Base-by-base conservation (phyloP, 257 asterid genomes). In the Fraxinus quadrangulata region DNA sequence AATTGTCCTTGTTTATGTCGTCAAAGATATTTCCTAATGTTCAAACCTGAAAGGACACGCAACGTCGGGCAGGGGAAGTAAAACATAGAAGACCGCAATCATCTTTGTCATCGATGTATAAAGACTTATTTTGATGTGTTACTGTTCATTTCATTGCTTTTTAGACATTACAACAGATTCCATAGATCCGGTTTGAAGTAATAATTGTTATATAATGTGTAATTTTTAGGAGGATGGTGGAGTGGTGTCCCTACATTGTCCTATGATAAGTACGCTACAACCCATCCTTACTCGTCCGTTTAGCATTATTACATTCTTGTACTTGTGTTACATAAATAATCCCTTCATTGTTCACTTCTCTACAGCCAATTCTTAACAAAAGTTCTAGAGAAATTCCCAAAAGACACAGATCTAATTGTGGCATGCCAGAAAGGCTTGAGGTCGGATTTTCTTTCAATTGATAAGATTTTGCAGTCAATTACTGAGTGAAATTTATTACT, bases 371-470 rank as follows among this genome's bases (percentile, higher is more conserved):
- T 95, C 83, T 66, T 93, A 70, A 69, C 90, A 26, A 88, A 87
- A 80, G 98, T 95, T 70, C 85, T 45, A 83, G 94, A 93, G 82
- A 89, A 90, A 71, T 95, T 89, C 83, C 84, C 97, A 14, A 90
- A 86, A 78, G 99, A 93, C 80, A 81, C 90, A 11, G 97, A 93
- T 85, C 92, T 95, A 56, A 93, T 95, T 67, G 89, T 95, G 78
- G 94, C 96, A 39, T 95, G 99, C 85, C 99, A 95, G 86, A 95
- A 95, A 86, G 99, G 99, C 70, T 83, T 95, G 86, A 90, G 99
- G 97, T 95, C 89, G 85, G 67, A 83, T 81, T 81, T 76, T 76
- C 75, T 83, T 77, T 73, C 74, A 75, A 42, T 47, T 78, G 76
- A 56, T 77, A 63, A 72, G 61, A 69, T 71, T 70, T 65, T 67